A percentile compares a stretch with the other conserved stretches of the same genome.
These are phyloP conservation scores for Auricularia sp. DNA, from an alignment of 768 basidiomycete species.

Conservation along the genomic window DNA sequence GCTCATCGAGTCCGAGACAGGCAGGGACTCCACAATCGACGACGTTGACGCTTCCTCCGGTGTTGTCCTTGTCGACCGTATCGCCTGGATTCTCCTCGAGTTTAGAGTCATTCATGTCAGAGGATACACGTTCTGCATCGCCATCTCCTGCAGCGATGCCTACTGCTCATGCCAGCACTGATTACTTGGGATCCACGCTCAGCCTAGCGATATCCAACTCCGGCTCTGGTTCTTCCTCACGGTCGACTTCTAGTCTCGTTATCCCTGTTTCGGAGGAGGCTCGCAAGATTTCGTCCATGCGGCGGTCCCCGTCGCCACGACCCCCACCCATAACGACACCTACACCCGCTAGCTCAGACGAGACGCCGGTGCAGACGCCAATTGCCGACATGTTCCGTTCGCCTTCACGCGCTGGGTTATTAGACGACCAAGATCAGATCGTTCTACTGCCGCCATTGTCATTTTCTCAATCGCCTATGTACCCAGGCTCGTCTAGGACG, in stretches of 20 bases:
- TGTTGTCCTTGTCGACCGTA: neutral
- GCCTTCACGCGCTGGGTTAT: neutral
- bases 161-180: neutral
- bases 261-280: neutral
- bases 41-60: neutral
- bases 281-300: neutral
- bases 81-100: neutral
- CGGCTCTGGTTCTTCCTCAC: neutral
- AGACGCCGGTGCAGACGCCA: neutral
- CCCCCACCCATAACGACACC: neutral
- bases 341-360: neutral
- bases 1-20: neutral
- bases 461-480: neutral
- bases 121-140: neutral
- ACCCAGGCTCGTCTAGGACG: neutral
- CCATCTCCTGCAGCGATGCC: neutral
- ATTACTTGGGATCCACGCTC: neutral
- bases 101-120: neutral
- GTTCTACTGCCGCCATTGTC: neutral
- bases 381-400: slow-evolving; percentile 2
- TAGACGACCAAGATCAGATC: neutral
- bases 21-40: neutral
- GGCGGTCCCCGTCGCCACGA: neutral
- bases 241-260: neutral
- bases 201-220: neutral